phyloP scores from a whole-genome alignment of 768 basidiomycete genomes.

The Russula virescens region DNA sequence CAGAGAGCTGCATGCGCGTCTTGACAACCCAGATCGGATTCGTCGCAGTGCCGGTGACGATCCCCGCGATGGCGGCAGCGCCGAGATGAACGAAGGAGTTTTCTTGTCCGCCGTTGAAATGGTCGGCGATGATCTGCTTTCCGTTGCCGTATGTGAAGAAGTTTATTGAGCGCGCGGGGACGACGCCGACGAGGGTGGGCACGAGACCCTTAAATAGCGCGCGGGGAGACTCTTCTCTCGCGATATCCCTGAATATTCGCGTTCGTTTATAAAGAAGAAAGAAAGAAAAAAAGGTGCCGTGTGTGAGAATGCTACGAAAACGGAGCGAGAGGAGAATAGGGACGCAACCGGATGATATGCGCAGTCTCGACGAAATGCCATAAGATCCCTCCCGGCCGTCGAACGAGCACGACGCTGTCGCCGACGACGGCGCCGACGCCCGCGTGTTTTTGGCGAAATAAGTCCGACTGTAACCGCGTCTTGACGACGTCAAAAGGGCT shows the following conservation, averaged over 20 bases:
- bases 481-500: constrained; percentile 98
- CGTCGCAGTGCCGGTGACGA: constrained; percentile 83
- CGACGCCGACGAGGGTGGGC: constrained; percentile 88
- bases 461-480: constrained; percentile 88
- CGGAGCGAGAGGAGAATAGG: background rate
- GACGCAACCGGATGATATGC: constrained; percentile 72
- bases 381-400: constrained; percentile 49
- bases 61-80: constrained; percentile 82
- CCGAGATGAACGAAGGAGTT: constrained; percentile 80
- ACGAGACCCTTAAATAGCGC: constrained; percentile 94
- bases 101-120: constrained; percentile 74
- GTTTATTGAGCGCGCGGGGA: constrained; percentile 95
- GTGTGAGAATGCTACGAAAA: background rate
- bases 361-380: constrained; percentile 96
- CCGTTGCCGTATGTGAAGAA: constrained; percentile 98
- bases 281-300: background rate
- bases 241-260: constrained; percentile 60
- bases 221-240: constrained; percentile 77
- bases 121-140: constrained; percentile 81
- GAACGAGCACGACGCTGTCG: constrained; percentile 32
- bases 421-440: constrained; percentile 29
- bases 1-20: constrained; percentile 80
- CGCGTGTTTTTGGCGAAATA: constrained; percentile 53
- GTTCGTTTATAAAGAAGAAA: no score
- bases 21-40: constrained; percentile 99